These are phyloP conservation scores for Neonectria neomacrospora DNA, from an alignment of 2,329 filamentous ascomycete species.

Conservation along the genomic window DNA sequence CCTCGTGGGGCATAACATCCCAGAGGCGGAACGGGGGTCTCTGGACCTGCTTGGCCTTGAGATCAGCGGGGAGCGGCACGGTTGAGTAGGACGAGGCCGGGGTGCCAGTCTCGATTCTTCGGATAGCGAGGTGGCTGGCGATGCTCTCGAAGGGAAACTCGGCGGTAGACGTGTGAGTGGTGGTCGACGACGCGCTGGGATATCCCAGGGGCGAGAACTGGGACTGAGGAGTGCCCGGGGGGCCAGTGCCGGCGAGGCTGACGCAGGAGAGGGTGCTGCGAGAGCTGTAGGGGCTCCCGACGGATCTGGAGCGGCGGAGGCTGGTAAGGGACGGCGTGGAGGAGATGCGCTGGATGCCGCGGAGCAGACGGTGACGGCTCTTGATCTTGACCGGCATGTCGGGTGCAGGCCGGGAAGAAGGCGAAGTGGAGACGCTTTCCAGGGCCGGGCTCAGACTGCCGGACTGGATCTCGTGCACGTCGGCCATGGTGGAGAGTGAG, in stretches of 20 bases:
- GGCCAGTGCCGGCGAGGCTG: constrained; percentile 58
- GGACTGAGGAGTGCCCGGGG: constrained; percentile 48
- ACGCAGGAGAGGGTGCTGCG: constrained; percentile 65
- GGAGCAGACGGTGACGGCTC: constrained; percentile 75
- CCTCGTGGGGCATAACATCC: constrained; percentile 82
- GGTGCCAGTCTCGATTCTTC: constrained; percentile 64
- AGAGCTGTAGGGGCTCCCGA: constrained; percentile 73
- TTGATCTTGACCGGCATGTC: constrained; percentile 65
- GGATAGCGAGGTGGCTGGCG: constrained; percentile 63
- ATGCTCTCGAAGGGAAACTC: constrained; percentile 56
- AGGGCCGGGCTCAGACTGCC: constrained; percentile 43
- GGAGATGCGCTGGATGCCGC: constrained; percentile 81
- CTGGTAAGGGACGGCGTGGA: constrained; percentile 79
- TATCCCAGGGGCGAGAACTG: constrained; percentile 55
- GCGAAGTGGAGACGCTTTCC: constrained; percentile 41
- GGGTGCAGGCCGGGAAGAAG: constrained; percentile 41
- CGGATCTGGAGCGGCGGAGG: constrained; percentile 71
- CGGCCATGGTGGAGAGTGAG: constrained; percentile 36
- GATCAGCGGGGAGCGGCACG: constrained; percentile 71
- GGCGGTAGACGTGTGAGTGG: constrained; percentile 52
- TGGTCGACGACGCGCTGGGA: constrained; percentile 51
- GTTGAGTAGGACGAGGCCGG: constrained; percentile 56
- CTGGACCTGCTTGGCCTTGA: constrained; percentile 57
- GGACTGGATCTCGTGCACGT: constrained; percentile 39
- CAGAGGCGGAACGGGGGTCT: constrained; percentile 73